A percentile compares a stretch with the other conserved stretches of the same genome.
Evolutionary conservation across 352 stramenopile genomes (phyloP).

Genomic region (Phytophthora ohioensis): DNA sequence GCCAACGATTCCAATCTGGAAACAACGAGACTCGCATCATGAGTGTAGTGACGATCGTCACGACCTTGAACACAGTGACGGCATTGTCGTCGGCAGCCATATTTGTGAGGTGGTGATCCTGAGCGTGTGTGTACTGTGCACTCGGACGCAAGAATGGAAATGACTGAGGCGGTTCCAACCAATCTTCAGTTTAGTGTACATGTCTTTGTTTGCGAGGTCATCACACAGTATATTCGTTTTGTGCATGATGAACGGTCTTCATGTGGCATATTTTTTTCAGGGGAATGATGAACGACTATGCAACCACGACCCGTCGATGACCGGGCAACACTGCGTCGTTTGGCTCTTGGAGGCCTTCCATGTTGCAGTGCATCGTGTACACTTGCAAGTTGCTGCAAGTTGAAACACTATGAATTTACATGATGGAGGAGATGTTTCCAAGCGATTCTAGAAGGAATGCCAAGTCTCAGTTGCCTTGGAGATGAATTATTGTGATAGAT

Average conservation of each 20-base stretch:
- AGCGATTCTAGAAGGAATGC: too few species aligned
- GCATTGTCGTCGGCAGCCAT: conserved; percentile 8
- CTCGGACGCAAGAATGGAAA: conserved; percentile 17
- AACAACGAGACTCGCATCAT: conserved; percentile 44
- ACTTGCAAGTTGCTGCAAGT: too few species aligned
- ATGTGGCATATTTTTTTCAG: not conserved
- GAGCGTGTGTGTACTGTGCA: not conserved
- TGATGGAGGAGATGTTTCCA: too few species aligned
- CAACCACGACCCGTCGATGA: conserved; percentile 19
- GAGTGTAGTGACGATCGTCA: conserved; percentile 45
- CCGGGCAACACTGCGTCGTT: not conserved
- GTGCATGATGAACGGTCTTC: conserved; percentile 22
- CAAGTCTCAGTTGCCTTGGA: too few species aligned
- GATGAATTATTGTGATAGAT: too few species aligned
- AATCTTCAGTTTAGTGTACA: not conserved
- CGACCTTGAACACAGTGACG: conserved; percentile 26
- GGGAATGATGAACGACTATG: conserved; percentile 13
- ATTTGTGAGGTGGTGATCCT: not conserved
- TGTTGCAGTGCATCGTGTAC: too few species aligned
- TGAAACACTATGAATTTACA: too few species aligned
- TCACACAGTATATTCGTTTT: conserved; percentile 1
- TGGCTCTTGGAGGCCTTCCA: not conserved
- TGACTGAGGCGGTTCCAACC: conserved; percentile 2
- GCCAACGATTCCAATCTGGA: conserved; percentile 42
- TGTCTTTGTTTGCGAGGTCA: conserved; percentile 19